phyloP scores from a whole-genome alignment of 176 grass and related monocot species.

The Oryza meridionalis region DNA sequence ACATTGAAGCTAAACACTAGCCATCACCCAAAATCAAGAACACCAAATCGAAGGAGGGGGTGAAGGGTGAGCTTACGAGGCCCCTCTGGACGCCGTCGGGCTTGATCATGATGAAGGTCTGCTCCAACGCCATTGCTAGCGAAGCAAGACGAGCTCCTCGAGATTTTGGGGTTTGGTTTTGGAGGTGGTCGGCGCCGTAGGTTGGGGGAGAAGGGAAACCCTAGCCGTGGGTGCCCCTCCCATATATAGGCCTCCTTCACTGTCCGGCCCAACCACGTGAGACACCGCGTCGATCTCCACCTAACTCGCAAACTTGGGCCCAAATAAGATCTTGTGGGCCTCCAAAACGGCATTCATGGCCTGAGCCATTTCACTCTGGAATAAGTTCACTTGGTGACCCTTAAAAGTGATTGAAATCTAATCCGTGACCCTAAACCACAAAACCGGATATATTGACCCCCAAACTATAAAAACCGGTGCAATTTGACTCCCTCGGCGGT shows the following conservation, averaged over 20 bases:
- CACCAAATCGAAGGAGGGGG: neutral
- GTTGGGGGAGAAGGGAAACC: constrained; percentile 28
- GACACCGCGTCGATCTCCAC: neutral
- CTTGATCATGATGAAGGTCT: constrained; percentile 88
- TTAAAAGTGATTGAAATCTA: too few species aligned
- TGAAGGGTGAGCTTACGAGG: constrained; percentile 38
- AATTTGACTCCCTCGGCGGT: too few species aligned
- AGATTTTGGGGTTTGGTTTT: neutral
- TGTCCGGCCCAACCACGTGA: neutral
- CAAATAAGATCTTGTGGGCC: neutral
- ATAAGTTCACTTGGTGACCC: too few species aligned
- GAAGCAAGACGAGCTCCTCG: neutral
- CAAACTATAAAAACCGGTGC: too few species aligned
- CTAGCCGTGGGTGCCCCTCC: constrained; percentile 7
- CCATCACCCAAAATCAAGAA: neutral
- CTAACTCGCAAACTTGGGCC: neutral
- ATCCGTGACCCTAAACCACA: too few species aligned
- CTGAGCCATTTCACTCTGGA: neutral
- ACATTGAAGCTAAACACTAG: constrained; percentile 16
- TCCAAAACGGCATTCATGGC: neutral
- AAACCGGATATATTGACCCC: too few species aligned
- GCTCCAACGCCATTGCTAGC: constrained; percentile 49
- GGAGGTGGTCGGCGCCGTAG: constrained; percentile 39
- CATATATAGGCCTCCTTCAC: constrained; percentile 32
- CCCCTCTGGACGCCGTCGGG: constrained; percentile 79